Conservation (phyloP, 352 stramenopile species). For the Phytophthora nicotianae region DNA sequence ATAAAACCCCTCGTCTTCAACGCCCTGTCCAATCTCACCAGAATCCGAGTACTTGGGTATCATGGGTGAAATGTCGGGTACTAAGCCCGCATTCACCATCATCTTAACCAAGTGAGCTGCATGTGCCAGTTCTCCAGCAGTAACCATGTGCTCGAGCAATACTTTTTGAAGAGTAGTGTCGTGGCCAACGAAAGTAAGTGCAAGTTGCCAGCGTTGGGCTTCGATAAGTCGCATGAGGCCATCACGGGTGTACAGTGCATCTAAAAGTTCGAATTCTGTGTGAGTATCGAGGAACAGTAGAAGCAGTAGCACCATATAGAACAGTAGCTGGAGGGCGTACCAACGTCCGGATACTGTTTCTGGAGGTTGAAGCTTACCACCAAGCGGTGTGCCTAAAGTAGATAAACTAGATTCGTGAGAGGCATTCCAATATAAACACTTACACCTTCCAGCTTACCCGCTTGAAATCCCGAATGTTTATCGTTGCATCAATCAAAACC, state of each 20-base stretch:
- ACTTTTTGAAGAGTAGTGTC: conserved; percentile 53
- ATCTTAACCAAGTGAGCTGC: conserved; percentile 41
- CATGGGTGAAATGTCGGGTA: conserved; percentile 15
- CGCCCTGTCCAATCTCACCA: not conserved
- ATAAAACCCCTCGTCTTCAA: conserved; percentile 28
- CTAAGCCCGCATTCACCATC: conserved; percentile 29
- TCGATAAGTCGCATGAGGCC: conserved; percentile 63
- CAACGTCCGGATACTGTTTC: conserved; percentile 60
- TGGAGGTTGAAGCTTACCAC: conserved; percentile 59
- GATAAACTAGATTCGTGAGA: not conserved
- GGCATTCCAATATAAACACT: not conserved
- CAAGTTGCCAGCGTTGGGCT: conserved; percentile 64
- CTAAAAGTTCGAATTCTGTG: conserved; percentile 7
- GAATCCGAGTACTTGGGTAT: conserved; percentile 1
- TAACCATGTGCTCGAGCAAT: conserved; percentile 53
- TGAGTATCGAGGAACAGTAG: not conserved
- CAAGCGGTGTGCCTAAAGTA: conserved; percentile 55
- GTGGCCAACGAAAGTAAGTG: conserved; percentile 64
- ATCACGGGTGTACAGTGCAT: conserved; percentile 69
- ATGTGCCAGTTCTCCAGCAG: conserved; percentile 34
- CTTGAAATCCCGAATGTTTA: conserved; percentile 62
- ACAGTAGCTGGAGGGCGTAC: conserved; percentile 18
- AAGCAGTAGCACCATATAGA: no score
- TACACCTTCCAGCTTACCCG: conserved; percentile 33
- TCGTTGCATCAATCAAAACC: conserved; percentile 56